Evolutionary conservation across 768 basidiomycete genomes (phyloP).

Genomic region (Amanita subjunquillea): DNA sequence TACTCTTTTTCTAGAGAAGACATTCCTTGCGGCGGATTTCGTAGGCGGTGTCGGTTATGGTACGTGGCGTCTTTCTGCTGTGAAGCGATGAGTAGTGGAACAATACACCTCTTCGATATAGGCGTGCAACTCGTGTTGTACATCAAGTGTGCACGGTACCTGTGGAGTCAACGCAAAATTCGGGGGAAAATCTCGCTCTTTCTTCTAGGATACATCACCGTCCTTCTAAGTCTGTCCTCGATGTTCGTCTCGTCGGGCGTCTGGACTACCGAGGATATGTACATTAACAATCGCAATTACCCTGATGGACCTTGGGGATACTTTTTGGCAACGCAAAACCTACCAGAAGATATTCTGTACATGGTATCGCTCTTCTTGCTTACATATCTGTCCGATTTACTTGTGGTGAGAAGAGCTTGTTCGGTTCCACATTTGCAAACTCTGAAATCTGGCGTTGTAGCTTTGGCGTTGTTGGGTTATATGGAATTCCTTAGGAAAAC

Average conservation of each 20-base stretch:
- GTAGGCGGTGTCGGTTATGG: neutral
- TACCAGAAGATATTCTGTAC: neutral
- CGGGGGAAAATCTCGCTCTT: neutral
- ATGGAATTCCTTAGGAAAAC: no score
- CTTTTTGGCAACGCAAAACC: neutral
- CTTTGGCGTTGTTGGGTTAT: no score
- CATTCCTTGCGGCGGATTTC: neutral
- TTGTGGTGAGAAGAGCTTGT: neutral
- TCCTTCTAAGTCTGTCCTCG: neutral
- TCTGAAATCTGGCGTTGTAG: no score
- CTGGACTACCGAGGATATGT: neutral
- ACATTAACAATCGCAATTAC: neutral
- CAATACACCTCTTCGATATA: neutral
- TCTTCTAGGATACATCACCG: neutral
- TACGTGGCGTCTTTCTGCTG: neutral
- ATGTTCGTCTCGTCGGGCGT: neutral
- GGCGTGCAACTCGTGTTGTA: neutral
- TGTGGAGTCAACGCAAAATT: neutral
- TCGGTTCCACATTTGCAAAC: constrained; percentile 16
- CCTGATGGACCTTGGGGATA: neutral
- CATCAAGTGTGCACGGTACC: neutral
- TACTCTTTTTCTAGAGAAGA: neutral
- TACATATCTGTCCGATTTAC: neutral
- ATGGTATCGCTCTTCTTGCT: neutral
- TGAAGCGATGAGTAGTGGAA: neutral